phyloP scores from a whole-genome alignment of 208 protist genomes.

The Borovskyia barvae region DNA sequence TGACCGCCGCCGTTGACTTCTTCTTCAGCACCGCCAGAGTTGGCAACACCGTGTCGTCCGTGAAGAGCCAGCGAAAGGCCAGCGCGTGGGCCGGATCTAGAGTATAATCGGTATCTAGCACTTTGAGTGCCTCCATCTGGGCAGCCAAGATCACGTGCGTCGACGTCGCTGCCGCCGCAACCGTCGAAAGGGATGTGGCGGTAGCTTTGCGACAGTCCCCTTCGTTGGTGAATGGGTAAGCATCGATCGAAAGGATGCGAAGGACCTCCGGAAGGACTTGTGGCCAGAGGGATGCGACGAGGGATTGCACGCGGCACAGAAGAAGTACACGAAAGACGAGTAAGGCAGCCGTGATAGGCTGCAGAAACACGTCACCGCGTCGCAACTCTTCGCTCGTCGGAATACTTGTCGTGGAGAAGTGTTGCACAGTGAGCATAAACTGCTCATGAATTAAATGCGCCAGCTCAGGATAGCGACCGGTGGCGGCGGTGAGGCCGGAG shows the following conservation, averaged over 20 bases:
- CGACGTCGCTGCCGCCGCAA: neutral
- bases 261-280: conserved; percentile 43
- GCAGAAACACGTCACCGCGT: conserved; percentile 20
- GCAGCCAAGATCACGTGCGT: conserved; percentile 31
- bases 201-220: neutral
- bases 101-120: conserved; percentile 43
- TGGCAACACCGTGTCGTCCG: conserved; percentile 12
- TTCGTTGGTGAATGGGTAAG: neutral
- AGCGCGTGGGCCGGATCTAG: conserved; percentile 32
- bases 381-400: conserved; percentile 15
- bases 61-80: conserved; percentile 33
- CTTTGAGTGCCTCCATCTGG: conserved; percentile 67
- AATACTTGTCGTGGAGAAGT: conserved; percentile 18
- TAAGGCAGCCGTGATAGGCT: conserved; percentile 33
- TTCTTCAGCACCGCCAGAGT: conserved; percentile 6
- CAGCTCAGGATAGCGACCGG: conserved; percentile 33
- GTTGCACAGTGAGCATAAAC: conserved; percentile 24
- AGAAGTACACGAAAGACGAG: conserved; percentile 69
- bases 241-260: conserved; percentile 1
- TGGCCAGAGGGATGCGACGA: conserved; percentile 51
- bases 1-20: too few relatives aligned
- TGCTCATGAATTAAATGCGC: conserved; percentile 43
- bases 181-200: neutral
- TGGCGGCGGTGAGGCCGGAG: conserved; percentile 5
- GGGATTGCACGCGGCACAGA: conserved; percentile 19